Conservation (phyloP, 495 filamentous ascomycete genomes). For the Astrothelium subdiscretum region DNA sequence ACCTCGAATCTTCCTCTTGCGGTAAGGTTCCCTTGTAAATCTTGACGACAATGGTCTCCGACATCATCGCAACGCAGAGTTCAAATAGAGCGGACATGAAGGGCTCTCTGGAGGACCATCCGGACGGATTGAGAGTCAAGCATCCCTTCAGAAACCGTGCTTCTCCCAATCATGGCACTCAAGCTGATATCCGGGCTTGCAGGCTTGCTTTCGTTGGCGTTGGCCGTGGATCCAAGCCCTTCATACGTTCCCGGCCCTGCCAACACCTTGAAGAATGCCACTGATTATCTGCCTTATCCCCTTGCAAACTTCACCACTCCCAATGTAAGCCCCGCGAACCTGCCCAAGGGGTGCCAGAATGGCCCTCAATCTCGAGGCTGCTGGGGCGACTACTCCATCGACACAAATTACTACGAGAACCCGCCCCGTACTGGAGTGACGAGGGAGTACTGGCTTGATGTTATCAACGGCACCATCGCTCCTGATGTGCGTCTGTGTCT, state of each 20-base stretch:
- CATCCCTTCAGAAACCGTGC: neutral
- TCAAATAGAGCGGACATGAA: conserved; percentile 3
- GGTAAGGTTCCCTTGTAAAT: neutral
- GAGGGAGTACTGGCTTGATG: conserved; percentile 20
- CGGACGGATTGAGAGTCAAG: neutral
- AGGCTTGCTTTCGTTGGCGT: neutral
- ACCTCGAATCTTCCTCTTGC: conserved; percentile 1
- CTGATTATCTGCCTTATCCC: neutral
- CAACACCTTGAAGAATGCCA: neutral
- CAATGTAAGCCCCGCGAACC: conserved; percentile 2
- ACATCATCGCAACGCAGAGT: neutral
- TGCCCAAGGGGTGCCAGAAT: conserved; percentile 5
- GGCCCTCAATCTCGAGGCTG: conserved; percentile 15
- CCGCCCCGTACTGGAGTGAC: conserved; percentile 25
- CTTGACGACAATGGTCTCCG: neutral
- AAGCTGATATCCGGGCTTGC: neutral
- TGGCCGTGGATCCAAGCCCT: neutral
- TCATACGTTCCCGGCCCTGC: neutral
- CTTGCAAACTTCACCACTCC: conserved; percentile 2
- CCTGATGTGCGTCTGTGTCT: conserved; percentile 21
- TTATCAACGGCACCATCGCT: conserved; percentile 23
- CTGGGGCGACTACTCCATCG: conserved; percentile 21
- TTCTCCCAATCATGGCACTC: neutral
- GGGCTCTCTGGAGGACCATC: neutral
- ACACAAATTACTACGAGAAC: conserved; percentile 24